phyloP scores from a whole-genome alignment of 208 protist species.

The Zelonia costaricensis region DNA sequence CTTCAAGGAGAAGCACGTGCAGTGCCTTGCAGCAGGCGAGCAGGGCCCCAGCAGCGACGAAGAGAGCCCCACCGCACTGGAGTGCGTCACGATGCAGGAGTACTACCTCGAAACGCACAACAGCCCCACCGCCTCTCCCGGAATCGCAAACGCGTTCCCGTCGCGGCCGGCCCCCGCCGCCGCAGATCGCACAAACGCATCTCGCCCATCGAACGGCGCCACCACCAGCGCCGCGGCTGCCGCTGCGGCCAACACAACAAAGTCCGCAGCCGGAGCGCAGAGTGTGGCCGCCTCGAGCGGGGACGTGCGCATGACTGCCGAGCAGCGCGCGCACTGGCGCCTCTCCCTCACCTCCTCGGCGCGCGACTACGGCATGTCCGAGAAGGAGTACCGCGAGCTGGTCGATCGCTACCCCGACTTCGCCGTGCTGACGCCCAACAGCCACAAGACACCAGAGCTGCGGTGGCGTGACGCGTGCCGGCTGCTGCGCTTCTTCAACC shows the following conservation, averaged over 20 bases:
- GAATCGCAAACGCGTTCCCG: too few species aligned
- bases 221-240: background rate
- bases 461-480: conserved; percentile 55
- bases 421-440: conserved; percentile 14
- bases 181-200: background rate
- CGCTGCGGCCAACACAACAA: too few species aligned
- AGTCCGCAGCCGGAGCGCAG: too few species aligned
- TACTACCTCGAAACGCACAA: conserved; percentile 41
- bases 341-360: conserved; percentile 19
- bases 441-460: conserved; percentile 23
- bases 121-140: background rate
- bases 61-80: background rate
- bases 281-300: too few species aligned
- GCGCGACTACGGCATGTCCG: conserved; percentile 40
- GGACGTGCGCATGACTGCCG: conserved; percentile 4
- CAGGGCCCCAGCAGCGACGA: background rate
- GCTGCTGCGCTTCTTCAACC: conserved; percentile 64
- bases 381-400: conserved; percentile 44
- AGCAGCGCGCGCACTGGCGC: conserved; percentile 22
- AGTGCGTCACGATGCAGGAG: conserved; percentile 31
- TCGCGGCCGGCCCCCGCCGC: background rate
- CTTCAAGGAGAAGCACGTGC: conserved; percentile 43
- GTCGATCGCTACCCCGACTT: conserved; percentile 44
- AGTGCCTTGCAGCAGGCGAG: conserved; percentile 30
- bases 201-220: conserved; percentile 3